Evolutionary conservation across 2,329 filamentous ascomycete species (phyloP).

Genomic region (Chaetomium olivaceum): DNA sequence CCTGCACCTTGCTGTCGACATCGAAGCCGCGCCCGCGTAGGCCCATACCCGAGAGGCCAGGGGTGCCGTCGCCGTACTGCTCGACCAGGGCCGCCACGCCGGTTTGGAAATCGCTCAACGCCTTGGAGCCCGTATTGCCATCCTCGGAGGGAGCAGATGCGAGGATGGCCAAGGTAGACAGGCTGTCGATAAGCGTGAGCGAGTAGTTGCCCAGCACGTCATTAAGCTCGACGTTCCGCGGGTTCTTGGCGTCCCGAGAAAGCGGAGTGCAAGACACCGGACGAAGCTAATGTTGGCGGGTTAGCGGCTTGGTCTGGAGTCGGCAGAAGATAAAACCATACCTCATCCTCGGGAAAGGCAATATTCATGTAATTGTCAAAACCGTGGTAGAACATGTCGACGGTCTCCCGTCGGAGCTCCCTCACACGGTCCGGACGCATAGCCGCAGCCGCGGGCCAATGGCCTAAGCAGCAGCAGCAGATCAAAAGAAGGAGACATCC

Average conservation of each 20-base stretch:
- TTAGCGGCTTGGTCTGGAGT: constrained; percentile 12
- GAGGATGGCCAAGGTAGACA: constrained; percentile 90
- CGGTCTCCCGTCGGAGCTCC: constrained; percentile 59
- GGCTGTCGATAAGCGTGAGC: constrained; percentile 88
- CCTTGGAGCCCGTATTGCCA: constrained; percentile 56
- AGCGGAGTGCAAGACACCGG: constrained; percentile 83
- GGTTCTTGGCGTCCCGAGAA: constrained; percentile 78
- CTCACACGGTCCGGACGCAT: constrained; percentile 60
- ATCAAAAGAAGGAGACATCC: constrained; percentile 34
- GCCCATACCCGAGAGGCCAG: constrained; percentile 68
- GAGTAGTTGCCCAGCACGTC: constrained; percentile 98
- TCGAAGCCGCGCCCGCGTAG: constrained; percentile 80
- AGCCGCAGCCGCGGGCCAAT: constrained; percentile 47
- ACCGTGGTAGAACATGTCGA: constrained; percentile 93
- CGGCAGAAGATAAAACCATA: constrained; percentile 35
- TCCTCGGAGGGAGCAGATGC: constrained; percentile 69
- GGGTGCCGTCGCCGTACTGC: constrained; percentile 82
- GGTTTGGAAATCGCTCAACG: constrained; percentile 74
- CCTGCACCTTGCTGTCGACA: constrained; percentile 95
- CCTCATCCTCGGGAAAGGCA: constrained; percentile 94
- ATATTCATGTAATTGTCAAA: constrained; percentile 92
- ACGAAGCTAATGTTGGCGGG: constrained; percentile 59
- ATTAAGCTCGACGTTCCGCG: constrained; percentile 81
- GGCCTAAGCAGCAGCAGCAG: constrained; percentile 35
- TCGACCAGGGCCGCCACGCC: constrained; percentile 74